Conservation (phyloP, 2,329 filamentous ascomycete species). For the Colletotrichum nymphaeae region DNA sequence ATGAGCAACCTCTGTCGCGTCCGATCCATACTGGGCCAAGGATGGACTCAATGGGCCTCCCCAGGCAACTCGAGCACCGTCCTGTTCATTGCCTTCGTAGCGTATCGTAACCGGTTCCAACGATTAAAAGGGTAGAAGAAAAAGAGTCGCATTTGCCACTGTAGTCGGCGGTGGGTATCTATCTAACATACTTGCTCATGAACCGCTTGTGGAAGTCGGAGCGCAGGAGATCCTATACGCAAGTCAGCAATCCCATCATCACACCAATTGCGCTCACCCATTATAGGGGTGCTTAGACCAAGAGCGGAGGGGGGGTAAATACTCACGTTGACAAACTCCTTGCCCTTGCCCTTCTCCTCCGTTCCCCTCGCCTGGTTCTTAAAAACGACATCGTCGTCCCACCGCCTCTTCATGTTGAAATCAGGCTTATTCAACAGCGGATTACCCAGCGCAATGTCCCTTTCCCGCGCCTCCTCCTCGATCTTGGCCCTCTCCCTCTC, state of each 20-base stretch:
- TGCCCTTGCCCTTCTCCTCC: constrained; percentile 87
- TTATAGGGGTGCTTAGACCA: not conserved
- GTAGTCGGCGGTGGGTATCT: constrained; percentile 37
- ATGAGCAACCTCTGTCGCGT: too few species aligned
- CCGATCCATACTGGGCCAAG: too few species aligned
- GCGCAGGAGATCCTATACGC: constrained; percentile 78
- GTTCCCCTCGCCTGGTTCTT: constrained; percentile 98
- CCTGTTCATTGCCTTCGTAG: too few species aligned
- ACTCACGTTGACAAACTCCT: constrained; percentile 95
- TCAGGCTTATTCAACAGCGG: constrained; percentile 89
- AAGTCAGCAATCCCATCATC: constrained; percentile 40
- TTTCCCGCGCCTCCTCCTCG: constrained; percentile 86
- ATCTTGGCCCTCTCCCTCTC: constrained; percentile 68
- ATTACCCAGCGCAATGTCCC: constrained; percentile 92
- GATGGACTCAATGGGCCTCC: too few species aligned
- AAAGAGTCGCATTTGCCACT: constrained; percentile 4
- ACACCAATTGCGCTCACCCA: not conserved
- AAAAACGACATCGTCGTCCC: constrained; percentile 99
- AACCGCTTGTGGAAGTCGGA: constrained; percentile 99
- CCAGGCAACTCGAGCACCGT: too few species aligned
- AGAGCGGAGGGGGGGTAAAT: not conserved
- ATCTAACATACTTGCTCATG: constrained; percentile 80
- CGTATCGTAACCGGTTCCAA: too few species aligned
- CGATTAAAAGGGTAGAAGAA: not conserved
- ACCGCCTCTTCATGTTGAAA: constrained; percentile 90